These are phyloP conservation scores for Ceratonia siliqua DNA, from an alignment of 306 rosid genomes.

Conservation along the genomic window DNA sequence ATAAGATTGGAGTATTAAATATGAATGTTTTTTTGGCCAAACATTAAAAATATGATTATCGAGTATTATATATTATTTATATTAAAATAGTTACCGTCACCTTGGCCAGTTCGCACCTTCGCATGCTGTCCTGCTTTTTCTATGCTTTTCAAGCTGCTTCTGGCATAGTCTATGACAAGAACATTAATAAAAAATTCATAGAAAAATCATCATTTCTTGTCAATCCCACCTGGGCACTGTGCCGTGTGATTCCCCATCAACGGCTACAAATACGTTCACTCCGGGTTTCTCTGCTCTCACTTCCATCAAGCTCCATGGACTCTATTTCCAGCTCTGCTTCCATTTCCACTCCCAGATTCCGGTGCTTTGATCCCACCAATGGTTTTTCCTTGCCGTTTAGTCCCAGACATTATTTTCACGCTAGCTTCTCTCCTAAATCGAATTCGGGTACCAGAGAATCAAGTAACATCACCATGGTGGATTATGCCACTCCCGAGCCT, in stretches of 20 bases:
- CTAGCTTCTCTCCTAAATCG: background rate
- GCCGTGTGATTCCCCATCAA: slow-evolving; percentile 9
- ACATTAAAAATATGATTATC: no score
- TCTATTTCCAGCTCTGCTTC: slow-evolving; percentile 30
- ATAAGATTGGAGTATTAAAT: no score
- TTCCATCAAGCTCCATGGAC: slow-evolving; percentile 6
- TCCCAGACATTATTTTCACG: slow-evolving; percentile 22
- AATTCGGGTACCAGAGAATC: background rate
- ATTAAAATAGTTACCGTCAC: no score
- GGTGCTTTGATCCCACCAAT: slow-evolving; percentile 42
- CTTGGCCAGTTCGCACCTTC: no score
- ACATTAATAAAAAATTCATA: no score
- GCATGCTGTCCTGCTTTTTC: no score
- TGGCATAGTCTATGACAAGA: no score
- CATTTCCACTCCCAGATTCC: slow-evolving; percentile 29
- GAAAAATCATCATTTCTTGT: no score
- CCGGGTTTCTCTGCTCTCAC: background rate
- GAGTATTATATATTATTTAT: no score
- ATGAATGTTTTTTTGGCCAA: no score
- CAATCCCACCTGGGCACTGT: no score
- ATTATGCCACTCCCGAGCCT: slow-evolving; percentile 9
- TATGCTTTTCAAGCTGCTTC: no score
- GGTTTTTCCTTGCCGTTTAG: slow-evolving; percentile 5
- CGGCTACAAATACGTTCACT: slow-evolving; percentile 27
- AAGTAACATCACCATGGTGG: slow-evolving; percentile 7